Conservation (phyloP, 371 early-diverging fungal genomes). For the Basidiobolus heterosporus region DNA sequence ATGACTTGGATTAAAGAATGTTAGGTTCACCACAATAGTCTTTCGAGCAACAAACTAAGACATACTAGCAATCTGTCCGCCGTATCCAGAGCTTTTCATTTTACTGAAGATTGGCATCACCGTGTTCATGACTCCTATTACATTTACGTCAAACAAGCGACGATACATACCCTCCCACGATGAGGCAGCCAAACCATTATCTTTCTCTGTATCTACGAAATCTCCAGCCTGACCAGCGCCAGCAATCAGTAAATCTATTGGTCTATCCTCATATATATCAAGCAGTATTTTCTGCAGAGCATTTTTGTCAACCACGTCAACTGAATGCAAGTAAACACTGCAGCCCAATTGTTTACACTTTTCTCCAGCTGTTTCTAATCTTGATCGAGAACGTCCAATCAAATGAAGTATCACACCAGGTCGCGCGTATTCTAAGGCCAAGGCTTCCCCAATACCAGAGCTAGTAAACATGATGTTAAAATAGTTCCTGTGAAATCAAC, state of each 20-base stretch:
- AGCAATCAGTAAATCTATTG: slow-evolving; percentile 3
- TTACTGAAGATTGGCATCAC: slow-evolving; percentile 2
- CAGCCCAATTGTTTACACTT: no score
- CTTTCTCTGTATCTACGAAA: neutral
- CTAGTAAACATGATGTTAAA: no score
- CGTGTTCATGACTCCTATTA: neutral
- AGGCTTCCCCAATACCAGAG: no score
- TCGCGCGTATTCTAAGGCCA: no score
- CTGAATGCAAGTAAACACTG: no score
- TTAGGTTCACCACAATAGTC: no score
- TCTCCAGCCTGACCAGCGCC: neutral
- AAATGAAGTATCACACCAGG: no score
- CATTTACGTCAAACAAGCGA: neutral
- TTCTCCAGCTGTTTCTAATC: no score
- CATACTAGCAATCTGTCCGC: slow-evolving; percentile 4
- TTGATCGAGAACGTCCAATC: no score
- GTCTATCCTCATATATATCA: neutral
- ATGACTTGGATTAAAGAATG: neutral
- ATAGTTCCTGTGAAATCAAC: no score
- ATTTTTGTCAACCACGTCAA: neutral
- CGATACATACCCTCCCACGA: slow-evolving; percentile 1
- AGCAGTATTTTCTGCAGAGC: neutral
- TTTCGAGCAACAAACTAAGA: no score
- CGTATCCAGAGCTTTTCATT: neutral
- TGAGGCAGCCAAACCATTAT: neutral